Percentiles rank a stretch among this genome's conserved stretches.
Evolutionary conservation across 202 grass and related monocot species (phyloP).

Genomic region (Zizania palustris): DNA sequence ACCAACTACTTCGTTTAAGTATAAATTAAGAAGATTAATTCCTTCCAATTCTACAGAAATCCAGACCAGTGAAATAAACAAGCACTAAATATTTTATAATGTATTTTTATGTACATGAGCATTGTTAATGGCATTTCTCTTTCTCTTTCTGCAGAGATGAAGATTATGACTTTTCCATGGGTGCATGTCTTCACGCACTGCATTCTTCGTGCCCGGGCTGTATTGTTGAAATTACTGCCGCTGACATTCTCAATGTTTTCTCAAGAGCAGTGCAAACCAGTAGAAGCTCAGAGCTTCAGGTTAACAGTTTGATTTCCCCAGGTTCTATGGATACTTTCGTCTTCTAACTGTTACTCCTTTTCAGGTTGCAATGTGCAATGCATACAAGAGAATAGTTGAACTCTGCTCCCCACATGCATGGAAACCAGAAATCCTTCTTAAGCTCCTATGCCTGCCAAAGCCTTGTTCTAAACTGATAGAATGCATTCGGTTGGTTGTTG

Average conservation of each 20-base stretch:
- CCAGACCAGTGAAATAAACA: too few species aligned
- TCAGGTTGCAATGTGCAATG: conserved; percentile 82
- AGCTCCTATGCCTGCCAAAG: conserved; percentile 66
- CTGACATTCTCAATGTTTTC: conserved; percentile 69
- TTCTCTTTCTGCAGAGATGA: conserved; percentile 66
- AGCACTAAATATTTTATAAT: conserved; percentile 10
- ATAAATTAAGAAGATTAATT: too few species aligned
- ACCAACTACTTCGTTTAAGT: too few species aligned
- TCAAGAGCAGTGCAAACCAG: conserved; percentile 59
- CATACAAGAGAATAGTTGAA: conserved; percentile 84
- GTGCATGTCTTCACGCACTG: conserved; percentile 73
- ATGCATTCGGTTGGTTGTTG: conserved; percentile 66
- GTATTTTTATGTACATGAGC: conserved; percentile 1
- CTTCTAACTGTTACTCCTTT: conserved; percentile 42
- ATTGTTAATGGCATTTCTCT: conserved; percentile 27
- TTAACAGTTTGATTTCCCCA: conserved; percentile 45
- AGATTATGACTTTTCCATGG: conserved; percentile 82
- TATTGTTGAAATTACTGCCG: conserved; percentile 83
- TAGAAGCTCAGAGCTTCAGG: conserved; percentile 82
- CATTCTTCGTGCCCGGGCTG: conserved; percentile 77
- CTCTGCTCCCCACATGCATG: conserved; percentile 73
- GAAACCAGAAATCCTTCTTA: conserved; percentile 78
- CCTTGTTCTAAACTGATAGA: conserved; percentile 69
- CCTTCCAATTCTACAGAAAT: too few species aligned
- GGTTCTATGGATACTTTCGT: conserved; percentile 28